Conservation (phyloP, 306 rosid genomes). For the Quercus rubra region DNA sequence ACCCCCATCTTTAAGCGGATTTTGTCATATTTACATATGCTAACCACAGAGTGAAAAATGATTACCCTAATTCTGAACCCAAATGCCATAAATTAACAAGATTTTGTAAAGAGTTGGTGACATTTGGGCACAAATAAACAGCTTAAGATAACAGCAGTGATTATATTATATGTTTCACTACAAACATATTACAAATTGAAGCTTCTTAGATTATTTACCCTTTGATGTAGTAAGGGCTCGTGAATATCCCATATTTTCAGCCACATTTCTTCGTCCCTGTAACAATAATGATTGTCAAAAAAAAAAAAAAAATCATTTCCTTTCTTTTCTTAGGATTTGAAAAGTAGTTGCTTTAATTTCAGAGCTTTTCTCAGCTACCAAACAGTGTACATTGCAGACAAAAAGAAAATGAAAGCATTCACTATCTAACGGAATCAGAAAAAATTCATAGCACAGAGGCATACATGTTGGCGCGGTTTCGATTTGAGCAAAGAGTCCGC, state of each 20-base stretch:
- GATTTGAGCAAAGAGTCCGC: conserved; percentile 28
- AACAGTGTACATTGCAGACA: not conserved
- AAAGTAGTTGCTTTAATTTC: not conserved
- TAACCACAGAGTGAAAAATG: not conserved
- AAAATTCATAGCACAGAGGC: not conserved
- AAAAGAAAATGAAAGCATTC: not conserved
- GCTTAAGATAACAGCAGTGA: no score
- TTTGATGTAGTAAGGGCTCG: conserved; percentile 8
- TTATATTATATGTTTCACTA: not conserved
- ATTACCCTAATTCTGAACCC: not conserved
- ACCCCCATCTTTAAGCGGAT: not conserved
- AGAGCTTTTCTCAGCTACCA: not conserved
- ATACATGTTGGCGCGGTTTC: conserved; percentile 33
- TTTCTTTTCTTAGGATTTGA: not conserved
- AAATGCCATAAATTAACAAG: not conserved
- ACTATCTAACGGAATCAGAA: not conserved
- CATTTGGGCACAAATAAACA: no score
- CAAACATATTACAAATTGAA: not conserved
- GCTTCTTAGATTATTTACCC: conserved; percentile 4
- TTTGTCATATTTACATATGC: not conserved
- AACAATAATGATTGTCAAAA: not conserved
- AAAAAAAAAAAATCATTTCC: not conserved
- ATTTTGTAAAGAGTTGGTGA: not conserved
- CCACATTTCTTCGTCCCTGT: conserved; percentile 19
- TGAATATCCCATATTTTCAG: conserved; percentile 9